Conservation (phyloP, 305 asterid genomes). For the Plantago rigida region DNA sequence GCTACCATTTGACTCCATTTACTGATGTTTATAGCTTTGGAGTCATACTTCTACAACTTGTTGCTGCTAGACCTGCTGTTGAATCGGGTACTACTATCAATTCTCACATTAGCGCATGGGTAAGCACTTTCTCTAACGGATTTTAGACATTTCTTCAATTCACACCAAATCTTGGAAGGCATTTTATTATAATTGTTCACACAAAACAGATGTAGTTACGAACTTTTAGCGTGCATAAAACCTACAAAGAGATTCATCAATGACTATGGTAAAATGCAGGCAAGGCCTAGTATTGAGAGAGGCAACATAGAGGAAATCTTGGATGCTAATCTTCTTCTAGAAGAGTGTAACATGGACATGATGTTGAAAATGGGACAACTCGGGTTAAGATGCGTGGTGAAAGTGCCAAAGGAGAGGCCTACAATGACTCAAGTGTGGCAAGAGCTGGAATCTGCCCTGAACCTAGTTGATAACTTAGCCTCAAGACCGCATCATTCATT, state of each 20-base stretch:
- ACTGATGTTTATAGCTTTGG: slow-evolving; percentile 79
- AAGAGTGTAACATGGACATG: slow-evolving; percentile 51
- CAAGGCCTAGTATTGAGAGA: slow-evolving; percentile 51
- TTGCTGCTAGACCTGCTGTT: slow-evolving; percentile 61
- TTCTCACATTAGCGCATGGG: slow-evolving; percentile 64
- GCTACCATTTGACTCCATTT: slow-evolving; percentile 50
- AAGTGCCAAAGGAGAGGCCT: slow-evolving; percentile 61
- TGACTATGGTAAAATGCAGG: slow-evolving; percentile 32
- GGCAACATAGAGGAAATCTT: slow-evolving; percentile 48
- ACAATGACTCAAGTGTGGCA: slow-evolving; percentile 55
- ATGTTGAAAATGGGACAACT: slow-evolving; percentile 64
- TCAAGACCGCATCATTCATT: slow-evolving; percentile 11
- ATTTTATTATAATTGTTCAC: too few species aligned
- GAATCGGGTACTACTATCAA: slow-evolving; percentile 30
- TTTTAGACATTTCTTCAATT: neutral
- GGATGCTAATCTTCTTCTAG: slow-evolving; percentile 48
- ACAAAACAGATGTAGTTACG: too few species aligned
- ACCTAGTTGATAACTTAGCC: slow-evolving; percentile 15
- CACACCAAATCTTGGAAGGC: neutral
- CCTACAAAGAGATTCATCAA: too few species aligned
- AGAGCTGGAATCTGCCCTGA: slow-evolving; percentile 46
- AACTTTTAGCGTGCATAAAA: too few species aligned
- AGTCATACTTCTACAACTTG: slow-evolving; percentile 63
- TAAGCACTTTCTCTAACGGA: slow-evolving; percentile 7
- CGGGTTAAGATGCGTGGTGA: slow-evolving; percentile 53